Base-by-base conservation (phyloP, 2,329 filamentous ascomycete species). In the Trichophaea hybrida region DNA sequence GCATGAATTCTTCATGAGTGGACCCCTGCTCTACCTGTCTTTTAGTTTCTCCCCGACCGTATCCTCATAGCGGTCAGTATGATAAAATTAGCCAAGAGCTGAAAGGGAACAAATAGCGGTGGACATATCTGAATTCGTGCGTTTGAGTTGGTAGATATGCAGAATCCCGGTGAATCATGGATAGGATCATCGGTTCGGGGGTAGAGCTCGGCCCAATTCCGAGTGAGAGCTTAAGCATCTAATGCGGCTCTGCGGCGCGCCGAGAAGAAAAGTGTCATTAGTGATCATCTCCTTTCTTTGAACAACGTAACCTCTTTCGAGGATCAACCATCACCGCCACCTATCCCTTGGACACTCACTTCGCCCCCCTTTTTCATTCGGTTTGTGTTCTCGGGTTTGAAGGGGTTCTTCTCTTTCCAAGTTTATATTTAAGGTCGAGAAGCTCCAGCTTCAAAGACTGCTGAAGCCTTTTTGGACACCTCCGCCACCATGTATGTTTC, bases 401-500 rank as follows among this genome's bases (percentile, higher is more conserved):
- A 24, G 24, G 24, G 24, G 24, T 24, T 49, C 44, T 49, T 49
- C 44, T 49, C 4, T 24, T 49, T 24, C 17, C 44, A 17, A 49
- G 44, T 24, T 49, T 49, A 8, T 49, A 24, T 1, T 17, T 43
- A 49, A 8, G 10, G 10, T 53, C 50, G 7, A 53, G 33, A 33
- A 51, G 48, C 48, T 37, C 37, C 10, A 53, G 50, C 32, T 46
- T 35, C 8, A 37, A 37, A n/a, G 50, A 53, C 50, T 37, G 50
- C n/a, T 37, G 32, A 53, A 53, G 32, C 44, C 44, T n/a, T n/a
- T 49, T 49, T 49, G 12, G 13, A 49, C 44, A 49, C 37, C 24
- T n/a, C 24, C 50, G 50, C 32, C 50, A 53, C 50, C 50, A 53
- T 53, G 50, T 53, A 35, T 5, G 50, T 50, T 53, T 33, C 24